Percentiles rank a stretch among this genome's conserved stretches.
Evolutionary conservation across 2,329 filamentous ascomycete species (phyloP).

Genomic region (Apiospora saccharicola): DNA sequence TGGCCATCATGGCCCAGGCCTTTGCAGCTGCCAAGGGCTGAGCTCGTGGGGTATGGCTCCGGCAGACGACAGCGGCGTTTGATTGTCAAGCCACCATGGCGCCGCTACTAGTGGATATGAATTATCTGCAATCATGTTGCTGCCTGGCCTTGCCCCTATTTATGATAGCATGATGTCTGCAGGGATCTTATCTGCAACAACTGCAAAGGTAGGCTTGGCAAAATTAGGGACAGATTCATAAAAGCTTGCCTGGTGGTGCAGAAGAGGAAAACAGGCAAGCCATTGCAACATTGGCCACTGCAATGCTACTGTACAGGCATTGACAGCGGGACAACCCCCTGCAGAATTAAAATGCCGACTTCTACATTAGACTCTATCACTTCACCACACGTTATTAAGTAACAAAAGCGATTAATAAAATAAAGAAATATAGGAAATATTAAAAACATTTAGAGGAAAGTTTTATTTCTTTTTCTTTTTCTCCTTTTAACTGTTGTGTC

Average conservation of each 20-base stretch:
- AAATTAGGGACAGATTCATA: not conserved
- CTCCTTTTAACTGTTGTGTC: too few relatives aligned
- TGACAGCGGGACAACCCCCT: not conserved
- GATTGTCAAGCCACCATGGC: not conserved
- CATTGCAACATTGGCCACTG: not conserved
- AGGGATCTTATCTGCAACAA: not conserved
- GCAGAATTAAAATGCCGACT: too few relatives aligned
- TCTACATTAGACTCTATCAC: too few relatives aligned
- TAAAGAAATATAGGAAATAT: too few relatives aligned
- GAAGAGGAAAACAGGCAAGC: too few relatives aligned
- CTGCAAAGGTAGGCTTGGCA: not conserved
- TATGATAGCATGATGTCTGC: not conserved
- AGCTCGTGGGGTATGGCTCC: not conserved
- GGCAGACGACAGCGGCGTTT: not conserved
- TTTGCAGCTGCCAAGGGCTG: slow-evolving; percentile 6
- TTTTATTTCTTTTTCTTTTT: too few relatives aligned
- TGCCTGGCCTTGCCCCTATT: not conserved
- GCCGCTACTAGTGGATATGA: not conserved
- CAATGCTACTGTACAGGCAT: not conserved
- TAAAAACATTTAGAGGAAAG: too few relatives aligned
- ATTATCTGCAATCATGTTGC: not conserved
- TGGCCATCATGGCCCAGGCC: not conserved
- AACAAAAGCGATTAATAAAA: too few relatives aligned
- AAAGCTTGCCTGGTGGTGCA: not conserved
- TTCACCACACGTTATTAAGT: too few relatives aligned